Conservation (phyloP, 176 grass and related monocot genomes). For the Aegilops bicornis region DNA sequence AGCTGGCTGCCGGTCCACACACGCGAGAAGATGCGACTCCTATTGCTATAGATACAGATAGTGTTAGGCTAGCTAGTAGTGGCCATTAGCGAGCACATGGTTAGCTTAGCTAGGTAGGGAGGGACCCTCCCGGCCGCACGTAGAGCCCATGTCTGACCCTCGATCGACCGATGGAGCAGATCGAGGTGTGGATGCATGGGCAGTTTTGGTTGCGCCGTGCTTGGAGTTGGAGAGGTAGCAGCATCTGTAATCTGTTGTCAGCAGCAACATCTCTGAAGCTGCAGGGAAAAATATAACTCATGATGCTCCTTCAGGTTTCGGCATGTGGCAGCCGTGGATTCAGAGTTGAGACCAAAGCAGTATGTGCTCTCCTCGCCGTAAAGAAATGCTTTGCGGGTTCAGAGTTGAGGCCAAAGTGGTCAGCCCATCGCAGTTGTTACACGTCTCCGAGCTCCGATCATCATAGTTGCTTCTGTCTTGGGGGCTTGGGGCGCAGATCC, state of each 20-base stretch:
- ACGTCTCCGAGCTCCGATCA: too few relatives aligned
- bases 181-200: conserved; percentile 15
- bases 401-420: not conserved
- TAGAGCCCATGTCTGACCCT: conserved; percentile 21
- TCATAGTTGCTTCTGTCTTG: not conserved
- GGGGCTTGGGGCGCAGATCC: not conserved
- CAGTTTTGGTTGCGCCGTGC: conserved; percentile 42
- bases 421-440: not conserved
- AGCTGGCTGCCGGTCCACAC: not conserved
- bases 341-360: not conserved
- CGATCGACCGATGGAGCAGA: not conserved
- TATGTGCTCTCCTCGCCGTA: too few relatives aligned
- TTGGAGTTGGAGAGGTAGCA: not conserved
- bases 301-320: not conserved
- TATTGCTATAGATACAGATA: not conserved
- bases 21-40: not conserved
- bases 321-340: too few relatives aligned
- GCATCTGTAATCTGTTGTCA: conserved; percentile 5
- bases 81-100: not conserved
- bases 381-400: not conserved
- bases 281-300: not conserved
- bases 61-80: not conserved
- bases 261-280: conserved; percentile 23
- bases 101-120: not conserved
- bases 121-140: not conserved